Conservation (phyloP, 495 filamentous ascomycete genomes). For the Eremomyces bilateralis region DNA sequence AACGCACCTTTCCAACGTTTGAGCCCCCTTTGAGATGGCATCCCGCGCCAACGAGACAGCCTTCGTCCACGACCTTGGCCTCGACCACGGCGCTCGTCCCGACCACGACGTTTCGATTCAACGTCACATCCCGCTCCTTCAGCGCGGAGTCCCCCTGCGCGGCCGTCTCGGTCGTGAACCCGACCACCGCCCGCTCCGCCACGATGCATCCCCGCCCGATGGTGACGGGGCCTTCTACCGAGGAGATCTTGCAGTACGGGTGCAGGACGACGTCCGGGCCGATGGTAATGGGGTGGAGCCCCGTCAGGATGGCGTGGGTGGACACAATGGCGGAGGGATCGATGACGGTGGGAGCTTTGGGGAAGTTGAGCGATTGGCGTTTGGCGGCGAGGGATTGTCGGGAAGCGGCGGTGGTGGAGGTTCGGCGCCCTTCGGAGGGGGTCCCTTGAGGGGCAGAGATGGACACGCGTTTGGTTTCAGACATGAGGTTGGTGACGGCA, state of each 20-base stretch:
- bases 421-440: too few species aligned
- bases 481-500: too few species aligned
- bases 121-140: slow-evolving; percentile 19
- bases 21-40: slow-evolving; percentile 36
- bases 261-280: slow-evolving; percentile 57
- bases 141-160: slow-evolving; percentile 12
- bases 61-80: slow-evolving; percentile 37
- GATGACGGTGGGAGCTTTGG: slow-evolving; percentile 47
- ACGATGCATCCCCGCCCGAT: slow-evolving; percentile 58
- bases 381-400: too few species aligned
- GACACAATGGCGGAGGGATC: slow-evolving; percentile 50
- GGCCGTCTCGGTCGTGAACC: slow-evolving; percentile 15
- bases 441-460: too few species aligned
- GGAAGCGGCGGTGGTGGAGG: too few species aligned
- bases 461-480: too few species aligned
- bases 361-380: slow-evolving; percentile 7
- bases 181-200: slow-evolving; percentile 33
- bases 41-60: slow-evolving; percentile 37
- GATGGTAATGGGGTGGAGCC: slow-evolving; percentile 49
- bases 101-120: slow-evolving; percentile 36
- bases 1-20: slow-evolving; percentile 39
- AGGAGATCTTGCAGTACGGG: slow-evolving; percentile 51
- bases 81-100: slow-evolving; percentile 42
- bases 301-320: slow-evolving; percentile 51
- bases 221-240: slow-evolving; percentile 42